Percentiles rank a stretch among this genome's conserved stretches.
These are phyloP conservation scores for Plasmodium inui DNA, from an alignment of 169 alveolate genomes.

Conservation along the genomic window DNA sequence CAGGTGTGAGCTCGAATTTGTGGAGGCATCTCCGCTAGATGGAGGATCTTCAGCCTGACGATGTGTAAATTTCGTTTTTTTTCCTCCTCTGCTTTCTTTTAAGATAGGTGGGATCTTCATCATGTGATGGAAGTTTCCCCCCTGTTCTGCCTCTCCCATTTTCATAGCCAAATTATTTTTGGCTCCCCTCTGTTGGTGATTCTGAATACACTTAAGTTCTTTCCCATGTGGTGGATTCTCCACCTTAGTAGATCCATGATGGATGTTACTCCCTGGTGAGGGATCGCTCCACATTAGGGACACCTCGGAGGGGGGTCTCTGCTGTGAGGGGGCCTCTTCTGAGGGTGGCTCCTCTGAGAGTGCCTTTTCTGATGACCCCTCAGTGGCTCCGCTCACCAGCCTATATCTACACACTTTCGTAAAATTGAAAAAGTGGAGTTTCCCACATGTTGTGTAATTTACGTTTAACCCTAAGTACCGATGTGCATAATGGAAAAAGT, in stretches of 20 bases:
- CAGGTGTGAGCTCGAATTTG: neutral
- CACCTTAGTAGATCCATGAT: neutral
- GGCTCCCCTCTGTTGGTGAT: neutral
- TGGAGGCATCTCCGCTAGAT: neutral
- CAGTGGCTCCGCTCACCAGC: neutral
- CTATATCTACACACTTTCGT: neutral
- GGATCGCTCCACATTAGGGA: neutral
- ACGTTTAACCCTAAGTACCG: conserved; percentile 3
- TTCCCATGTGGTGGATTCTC: neutral
- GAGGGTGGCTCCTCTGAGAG: neutral
- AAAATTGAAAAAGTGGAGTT: neutral
- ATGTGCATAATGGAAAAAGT: conserved; percentile 8
- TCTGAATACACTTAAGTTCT: neutral
- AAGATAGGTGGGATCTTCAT: neutral
- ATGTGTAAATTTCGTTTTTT: neutral
- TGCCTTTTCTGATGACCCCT: neutral
- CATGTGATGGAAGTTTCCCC: neutral
- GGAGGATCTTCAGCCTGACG: neutral
- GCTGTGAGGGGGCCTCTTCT: too few relatives aligned
- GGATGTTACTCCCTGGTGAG: neutral
- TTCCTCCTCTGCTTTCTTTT: neutral
- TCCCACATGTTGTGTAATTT: neutral
- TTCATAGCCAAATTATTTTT: neutral
- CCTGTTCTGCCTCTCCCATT: neutral
- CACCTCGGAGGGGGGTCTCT: neutral